phyloP scores from a whole-genome alignment of 345 rosid species.

The Eucalyptus dawsonii region DNA sequence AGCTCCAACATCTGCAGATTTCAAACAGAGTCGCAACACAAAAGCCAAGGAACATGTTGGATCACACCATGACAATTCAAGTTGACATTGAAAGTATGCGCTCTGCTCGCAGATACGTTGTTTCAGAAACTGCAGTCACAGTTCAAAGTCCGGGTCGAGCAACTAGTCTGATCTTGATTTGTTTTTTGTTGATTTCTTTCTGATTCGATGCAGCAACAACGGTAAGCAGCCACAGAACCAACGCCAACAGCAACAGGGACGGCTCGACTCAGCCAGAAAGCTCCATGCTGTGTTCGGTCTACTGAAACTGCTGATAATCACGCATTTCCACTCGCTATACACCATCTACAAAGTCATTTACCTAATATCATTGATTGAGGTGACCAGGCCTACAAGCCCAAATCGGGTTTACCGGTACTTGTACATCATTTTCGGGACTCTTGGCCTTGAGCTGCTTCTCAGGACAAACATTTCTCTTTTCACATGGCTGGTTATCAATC shows the following conservation, averaged over 20 bases:
- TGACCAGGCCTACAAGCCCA: fast-evolving
- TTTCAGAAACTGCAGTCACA: background rate
- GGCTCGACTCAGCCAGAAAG: fast-evolving
- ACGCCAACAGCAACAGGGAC: background rate
- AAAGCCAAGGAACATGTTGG: background rate
- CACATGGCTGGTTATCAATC: background rate
- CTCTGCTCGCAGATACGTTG: background rate
- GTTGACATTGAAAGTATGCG: background rate
- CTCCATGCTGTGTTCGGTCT: fast-evolving
- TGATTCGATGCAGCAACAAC: background rate
- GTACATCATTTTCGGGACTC: background rate
- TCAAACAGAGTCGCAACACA: background rate
- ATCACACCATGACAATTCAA: background rate
- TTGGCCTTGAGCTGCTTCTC: background rate
- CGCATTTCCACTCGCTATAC: too few relatives aligned
- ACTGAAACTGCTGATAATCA: background rate
- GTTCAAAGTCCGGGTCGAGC: background rate
- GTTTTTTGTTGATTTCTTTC: background rate
- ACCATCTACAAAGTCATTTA: background rate
- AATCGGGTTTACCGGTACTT: background rate
- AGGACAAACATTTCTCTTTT: fast-evolving
- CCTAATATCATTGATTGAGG: fast-evolving
- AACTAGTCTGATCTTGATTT: background rate
- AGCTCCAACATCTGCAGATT: background rate
- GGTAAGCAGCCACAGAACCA: background rate